phyloP scores from a whole-genome alignment of 2,329 filamentous ascomycete genomes.

The Ophiocordyceps robertsii region DNA sequence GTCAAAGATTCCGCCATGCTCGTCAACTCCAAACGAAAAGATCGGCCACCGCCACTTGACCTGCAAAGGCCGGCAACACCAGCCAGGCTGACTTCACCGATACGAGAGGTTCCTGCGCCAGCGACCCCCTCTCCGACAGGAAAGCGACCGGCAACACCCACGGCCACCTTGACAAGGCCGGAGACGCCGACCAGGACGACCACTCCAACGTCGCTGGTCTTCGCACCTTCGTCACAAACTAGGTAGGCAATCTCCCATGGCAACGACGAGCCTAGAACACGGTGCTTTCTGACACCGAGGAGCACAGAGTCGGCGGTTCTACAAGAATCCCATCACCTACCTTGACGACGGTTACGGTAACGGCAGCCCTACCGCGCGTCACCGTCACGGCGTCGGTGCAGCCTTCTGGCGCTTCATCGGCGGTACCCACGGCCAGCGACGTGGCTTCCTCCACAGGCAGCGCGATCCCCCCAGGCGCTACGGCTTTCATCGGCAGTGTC shows the following conservation, averaged over 20 bases:
- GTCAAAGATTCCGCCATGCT: not conserved
- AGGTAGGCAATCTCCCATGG: not conserved
- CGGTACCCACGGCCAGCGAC: not conserved
- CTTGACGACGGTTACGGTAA: not conserved
- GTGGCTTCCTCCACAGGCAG: too few species aligned
- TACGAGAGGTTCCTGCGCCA: not conserved
- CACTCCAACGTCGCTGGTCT: not conserved
- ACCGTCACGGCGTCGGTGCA: not conserved
- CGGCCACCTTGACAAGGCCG: not conserved
- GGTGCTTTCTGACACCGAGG: not conserved
- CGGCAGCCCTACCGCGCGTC: not conserved
- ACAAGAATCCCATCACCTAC: not conserved
- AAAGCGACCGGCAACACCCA: not conserved
- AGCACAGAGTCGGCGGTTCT: not conserved
- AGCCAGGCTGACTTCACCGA: not conserved
- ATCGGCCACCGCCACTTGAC: not conserved
- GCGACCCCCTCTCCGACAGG: not conserved
- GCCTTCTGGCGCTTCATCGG: not conserved
- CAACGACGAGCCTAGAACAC: not conserved
- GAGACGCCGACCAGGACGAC: not conserved
- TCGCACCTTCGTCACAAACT: not conserved
- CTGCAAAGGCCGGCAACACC: not conserved
- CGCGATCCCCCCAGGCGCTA: too few species aligned
- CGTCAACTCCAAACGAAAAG: not conserved
- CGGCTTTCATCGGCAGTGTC: too few species aligned